phyloP scores from a whole-genome alignment of 441 rosid species.

The Eutrema salsugineum region DNA sequence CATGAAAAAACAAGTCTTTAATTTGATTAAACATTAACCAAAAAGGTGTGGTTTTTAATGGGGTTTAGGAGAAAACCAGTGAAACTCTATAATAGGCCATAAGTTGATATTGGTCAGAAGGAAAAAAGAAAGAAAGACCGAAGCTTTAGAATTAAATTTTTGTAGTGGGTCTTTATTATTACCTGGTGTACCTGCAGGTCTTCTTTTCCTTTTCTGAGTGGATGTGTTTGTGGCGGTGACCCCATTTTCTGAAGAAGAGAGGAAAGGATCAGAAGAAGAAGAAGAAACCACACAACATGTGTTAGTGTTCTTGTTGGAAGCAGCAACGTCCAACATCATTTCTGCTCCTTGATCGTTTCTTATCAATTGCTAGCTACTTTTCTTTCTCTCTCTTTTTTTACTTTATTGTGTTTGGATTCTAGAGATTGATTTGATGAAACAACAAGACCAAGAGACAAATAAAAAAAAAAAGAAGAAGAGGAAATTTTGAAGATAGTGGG shows the following conservation, averaged over 20 bases:
- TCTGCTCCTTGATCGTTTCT: constrained; percentile 20
- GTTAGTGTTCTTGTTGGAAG: constrained; percentile 25
- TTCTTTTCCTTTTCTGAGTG: constrained; percentile 65
- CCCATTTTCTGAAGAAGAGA: constrained; percentile 54
- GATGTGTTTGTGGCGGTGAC: constrained; percentile 36
- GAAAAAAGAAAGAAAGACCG: background rate
- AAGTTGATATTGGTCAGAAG: background rate
- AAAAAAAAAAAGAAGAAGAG: background rate
- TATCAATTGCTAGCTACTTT: constrained; percentile 22
- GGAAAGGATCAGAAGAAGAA: constrained; percentile 51
- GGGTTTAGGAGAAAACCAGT: background rate
- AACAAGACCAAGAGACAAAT: constrained; percentile 3
- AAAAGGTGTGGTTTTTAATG: background rate
- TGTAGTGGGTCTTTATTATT: constrained; percentile 28
- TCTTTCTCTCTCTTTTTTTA: constrained; percentile 7
- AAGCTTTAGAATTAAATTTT: background rate
- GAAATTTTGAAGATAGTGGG: constrained; percentile 40
- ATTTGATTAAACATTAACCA: background rate
- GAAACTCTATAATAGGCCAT: background rate
- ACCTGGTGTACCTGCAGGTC: constrained; percentile 98
- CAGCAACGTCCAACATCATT: constrained; percentile 17
- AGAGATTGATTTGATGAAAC: constrained; percentile 31
- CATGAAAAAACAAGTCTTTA: background rate
- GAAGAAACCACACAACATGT: constrained; percentile 41
- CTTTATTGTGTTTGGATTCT: constrained; percentile 19